A percentile compares a stretch with the other conserved stretches of the same genome.
These are phyloP conservation scores for Moringa oleifera DNA, from an alignment of 345 rosid genomes.

Conservation along the genomic window DNA sequence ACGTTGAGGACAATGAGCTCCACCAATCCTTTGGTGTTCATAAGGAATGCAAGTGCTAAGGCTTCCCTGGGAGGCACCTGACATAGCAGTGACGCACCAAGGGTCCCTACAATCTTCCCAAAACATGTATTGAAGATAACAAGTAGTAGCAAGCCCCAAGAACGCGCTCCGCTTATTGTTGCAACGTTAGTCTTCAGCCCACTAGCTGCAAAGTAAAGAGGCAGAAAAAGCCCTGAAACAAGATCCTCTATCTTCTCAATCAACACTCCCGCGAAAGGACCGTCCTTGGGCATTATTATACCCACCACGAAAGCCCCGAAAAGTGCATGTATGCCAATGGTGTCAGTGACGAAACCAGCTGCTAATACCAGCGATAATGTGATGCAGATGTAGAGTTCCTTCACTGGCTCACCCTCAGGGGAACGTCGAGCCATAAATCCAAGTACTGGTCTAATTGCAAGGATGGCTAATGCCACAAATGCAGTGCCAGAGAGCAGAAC, in stretches of 20 bases:
- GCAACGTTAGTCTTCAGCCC: constrained; percentile 54
- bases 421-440: constrained; percentile 25
- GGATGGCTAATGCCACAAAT: constrained; percentile 36
- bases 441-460: constrained; percentile 30
- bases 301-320: constrained; percentile 56
- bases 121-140: constrained; percentile 44
- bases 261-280: constrained; percentile 28
- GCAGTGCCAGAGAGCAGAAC: constrained; percentile 39
- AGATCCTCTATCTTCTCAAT: constrained; percentile 49
- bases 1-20: constrained; percentile 66
- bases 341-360: constrained; percentile 46
- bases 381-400: constrained; percentile 41
- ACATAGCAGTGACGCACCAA: constrained; percentile 34
- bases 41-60: constrained; percentile 45
- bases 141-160: constrained; percentile 45
- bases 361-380: constrained; percentile 43
- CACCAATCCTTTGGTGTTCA: constrained; percentile 77
- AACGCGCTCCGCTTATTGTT: constrained; percentile 31
- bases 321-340: constrained; percentile 51
- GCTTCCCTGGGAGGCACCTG: constrained; percentile 47
- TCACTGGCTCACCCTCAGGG: constrained; percentile 31
- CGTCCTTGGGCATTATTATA: constrained; percentile 44
- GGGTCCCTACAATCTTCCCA: constrained; percentile 52
- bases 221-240: constrained; percentile 45
- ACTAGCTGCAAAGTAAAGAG: constrained; percentile 52